These are phyloP conservation scores for Aspergillus ostianus DNA, from an alignment of 495 filamentous ascomycete genomes.

Conservation along the genomic window DNA sequence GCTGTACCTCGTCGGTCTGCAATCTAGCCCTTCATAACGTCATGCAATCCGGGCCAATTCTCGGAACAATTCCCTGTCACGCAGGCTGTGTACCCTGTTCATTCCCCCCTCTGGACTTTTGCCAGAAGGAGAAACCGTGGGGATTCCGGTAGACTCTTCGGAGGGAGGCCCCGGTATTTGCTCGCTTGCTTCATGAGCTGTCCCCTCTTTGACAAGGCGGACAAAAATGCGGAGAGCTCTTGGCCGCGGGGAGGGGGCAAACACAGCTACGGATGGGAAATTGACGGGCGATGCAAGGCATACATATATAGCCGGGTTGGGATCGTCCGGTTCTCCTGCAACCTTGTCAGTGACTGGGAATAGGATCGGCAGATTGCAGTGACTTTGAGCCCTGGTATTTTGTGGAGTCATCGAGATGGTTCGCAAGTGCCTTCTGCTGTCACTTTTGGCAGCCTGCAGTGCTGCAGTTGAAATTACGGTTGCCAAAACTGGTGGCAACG, in stretches of 20 bases:
- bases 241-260: not conserved
- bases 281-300: not conserved
- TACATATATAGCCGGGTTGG: not conserved
- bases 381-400: not conserved
- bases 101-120: conserved; percentile 16
- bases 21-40: not conserved
- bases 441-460: conserved; percentile 28
- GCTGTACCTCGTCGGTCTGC: not conserved
- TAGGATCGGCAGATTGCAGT: conserved; percentile 7
- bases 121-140: conserved; percentile 7
- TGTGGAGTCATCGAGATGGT: conserved; percentile 17
- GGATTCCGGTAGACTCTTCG: not conserved
- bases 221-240: not conserved
- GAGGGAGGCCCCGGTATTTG: not conserved
- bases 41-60: conserved; percentile 5
- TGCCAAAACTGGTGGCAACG: conserved; percentile 49
- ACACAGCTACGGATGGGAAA: not conserved
- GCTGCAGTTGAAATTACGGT: conserved; percentile 39
- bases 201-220: not conserved
- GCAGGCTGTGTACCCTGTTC: conserved; percentile 1
- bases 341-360: not conserved
- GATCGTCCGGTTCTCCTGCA: not conserved
- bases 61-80: not conserved
- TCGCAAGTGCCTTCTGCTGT: conserved; percentile 24
- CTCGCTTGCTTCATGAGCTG: not conserved